Base-by-base conservation (phyloP, 345 rosid genomes). In the Syzygium jambos region DNA sequence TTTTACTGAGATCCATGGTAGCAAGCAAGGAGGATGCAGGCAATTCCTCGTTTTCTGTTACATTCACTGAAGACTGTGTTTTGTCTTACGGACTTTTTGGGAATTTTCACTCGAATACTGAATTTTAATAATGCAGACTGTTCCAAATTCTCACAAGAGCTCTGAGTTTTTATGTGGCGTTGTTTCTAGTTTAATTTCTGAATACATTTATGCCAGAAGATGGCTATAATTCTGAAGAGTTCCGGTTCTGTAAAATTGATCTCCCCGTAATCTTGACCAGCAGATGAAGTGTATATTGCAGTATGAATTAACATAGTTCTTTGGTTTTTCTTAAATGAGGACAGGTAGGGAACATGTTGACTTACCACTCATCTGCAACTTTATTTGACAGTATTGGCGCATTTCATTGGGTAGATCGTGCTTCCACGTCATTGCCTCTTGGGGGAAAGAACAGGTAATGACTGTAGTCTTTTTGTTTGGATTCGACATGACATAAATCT, bases 331-430 rank as follows among this genome's bases (percentile, higher is more conserved):
- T 25, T 59, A 59, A 57, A 57, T 21, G 21, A 68, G 38, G 43
- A 51, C 38, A 52, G 14, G 54, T 29, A 77, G 17, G 61, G 22
- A 57, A 41, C 23, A 55, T 85, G 80, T 57, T 41, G 34, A 85
- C 88, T 87, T 5, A 63, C 51, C 78, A n/a, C 25, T 83, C 85
- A 15, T 38, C 43, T 53, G 49, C 56, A 59, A 52, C 78, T 88
- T 52, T 89, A 84, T 88, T 89, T 55, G 25, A 84, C 93, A 96
- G 96, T 86, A 94, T 95, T 87, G 99, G 99, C 41, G 98, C 98
- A 85, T 95, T 95, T 91, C 95, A 96, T 87, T 96, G 99, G 99
- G 87, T 94, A 49, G 98, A 96, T 92, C 94, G 98, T 41, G 91
- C 94, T 38, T 93, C 93, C 21, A 91, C 93, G n/a, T 88, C 95